Evolutionary conservation across 225 moss, liverwort and hornwort species (phyloP).

Genomic region (Sphagnum contortum): DNA sequence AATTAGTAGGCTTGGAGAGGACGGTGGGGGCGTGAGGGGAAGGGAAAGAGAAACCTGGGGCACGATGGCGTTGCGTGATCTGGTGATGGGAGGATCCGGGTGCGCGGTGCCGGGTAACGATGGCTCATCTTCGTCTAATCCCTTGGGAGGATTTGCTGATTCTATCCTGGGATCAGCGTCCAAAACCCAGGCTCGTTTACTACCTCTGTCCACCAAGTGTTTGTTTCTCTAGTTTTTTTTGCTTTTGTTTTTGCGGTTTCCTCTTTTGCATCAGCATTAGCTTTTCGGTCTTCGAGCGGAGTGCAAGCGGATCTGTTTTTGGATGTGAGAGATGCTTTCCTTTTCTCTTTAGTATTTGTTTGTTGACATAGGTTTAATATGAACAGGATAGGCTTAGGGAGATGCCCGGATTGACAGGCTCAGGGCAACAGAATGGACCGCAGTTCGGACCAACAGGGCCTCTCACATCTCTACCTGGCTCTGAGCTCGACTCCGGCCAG

Average conservation of each 20-base stretch:
- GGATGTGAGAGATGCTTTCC: no score
- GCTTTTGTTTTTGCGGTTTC: not conserved
- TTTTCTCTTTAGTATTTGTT: not conserved
- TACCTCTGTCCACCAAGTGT: not conserved
- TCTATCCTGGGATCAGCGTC: conserved; percentile 77
- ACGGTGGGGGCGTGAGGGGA: not conserved
- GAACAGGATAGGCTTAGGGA: conserved; percentile 70
- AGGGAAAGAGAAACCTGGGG: not conserved
- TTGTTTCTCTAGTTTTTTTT: conserved; percentile 3
- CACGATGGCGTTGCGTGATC: conserved; percentile 76
- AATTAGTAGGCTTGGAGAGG: no score
- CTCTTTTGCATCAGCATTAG: no score
- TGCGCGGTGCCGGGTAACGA: conserved; percentile 76
- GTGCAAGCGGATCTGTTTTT: no score
- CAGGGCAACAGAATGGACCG: conserved; percentile 29
- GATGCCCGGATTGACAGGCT: conserved; percentile 68
- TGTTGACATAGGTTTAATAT: conserved; percentile 7
- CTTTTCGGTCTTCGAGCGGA: no score
- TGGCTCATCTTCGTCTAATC: conserved; percentile 85
- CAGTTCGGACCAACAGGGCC: conserved; percentile 47
- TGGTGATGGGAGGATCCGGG: conserved; percentile 85
- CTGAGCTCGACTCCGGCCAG: conserved; percentile 42
- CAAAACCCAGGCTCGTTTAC: conserved; percentile 69
- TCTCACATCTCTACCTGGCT: conserved; percentile 77
- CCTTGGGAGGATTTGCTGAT: conserved; percentile 81